Evolutionary conservation across 2,329 filamentous ascomycete species (phyloP), one percentile per base, ranked within the genome.

Genomic region (Exophiala xenobiotica): DNA sequence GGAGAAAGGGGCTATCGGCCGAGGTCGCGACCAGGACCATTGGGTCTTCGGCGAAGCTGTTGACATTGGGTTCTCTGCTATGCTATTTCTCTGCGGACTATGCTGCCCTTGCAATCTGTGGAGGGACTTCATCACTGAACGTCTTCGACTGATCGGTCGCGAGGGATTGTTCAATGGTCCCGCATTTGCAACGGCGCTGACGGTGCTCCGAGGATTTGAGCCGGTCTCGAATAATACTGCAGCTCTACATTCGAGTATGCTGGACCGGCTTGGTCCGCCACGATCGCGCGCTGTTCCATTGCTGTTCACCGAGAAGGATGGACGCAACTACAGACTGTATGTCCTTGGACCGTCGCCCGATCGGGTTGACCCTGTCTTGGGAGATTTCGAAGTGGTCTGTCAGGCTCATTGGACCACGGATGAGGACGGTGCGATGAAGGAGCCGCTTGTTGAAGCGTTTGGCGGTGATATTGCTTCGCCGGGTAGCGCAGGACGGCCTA

Each of bases 121-220:
- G 47, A 18, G 41, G n/a, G 22, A 24, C 19, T 39, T 19, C 12
- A 45, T 44, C 29, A 50, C 45, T 27, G 40, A 45, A 31, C 40
- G 24, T 9, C 29, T 44, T 11, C 41, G 19, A 18, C 18, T 14
- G 11, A 42, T 50, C 18, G 31, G 31, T 3, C 47, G 40, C n/a
- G 47, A 50, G 33, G 47, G 47, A 3, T 9, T 50, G 39, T 50
- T 44, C 40, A 35, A 44, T 16, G 47, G 47, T 23, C 12, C 19
- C n/a, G 31, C 33, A 8, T 39, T 45, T 45, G 47, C 40, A 22
- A 50, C 41, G 16, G 42, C 16, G 9, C 24, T 50, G 24, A 50
- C 41, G 11, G 40, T 33, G 7, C n/a, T 50, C 9, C 31, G 33
- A 8, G 42, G 18, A 4, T 50, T 50, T n/a, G 47, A 50, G n/a